phyloP scores from a whole-genome alignment of 352 stramenopile species.

The Phytophthora constricta region DNA sequence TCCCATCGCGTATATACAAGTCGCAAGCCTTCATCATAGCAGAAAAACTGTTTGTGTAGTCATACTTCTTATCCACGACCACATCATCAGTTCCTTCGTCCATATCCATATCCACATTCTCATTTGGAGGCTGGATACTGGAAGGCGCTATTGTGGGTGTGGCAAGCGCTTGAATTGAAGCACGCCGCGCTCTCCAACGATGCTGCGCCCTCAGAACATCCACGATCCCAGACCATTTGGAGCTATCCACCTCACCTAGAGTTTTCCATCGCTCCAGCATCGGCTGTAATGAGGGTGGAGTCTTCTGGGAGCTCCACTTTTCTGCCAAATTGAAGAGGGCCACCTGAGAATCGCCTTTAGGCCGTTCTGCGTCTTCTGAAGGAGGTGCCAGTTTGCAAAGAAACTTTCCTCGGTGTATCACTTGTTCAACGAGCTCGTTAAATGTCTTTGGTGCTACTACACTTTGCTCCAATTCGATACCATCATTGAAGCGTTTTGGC shows the following conservation, averaged over 20 bases:
- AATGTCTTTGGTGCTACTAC: slow-evolving; percentile 73
- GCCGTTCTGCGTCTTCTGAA: slow-evolving; percentile 69
- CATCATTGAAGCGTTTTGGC: slow-evolving; percentile 20
- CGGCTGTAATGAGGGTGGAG: slow-evolving; percentile 79
- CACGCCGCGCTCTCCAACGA: slow-evolving; percentile 56
- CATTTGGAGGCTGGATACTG: slow-evolving; percentile 2
- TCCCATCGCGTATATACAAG: slow-evolving; percentile 86
- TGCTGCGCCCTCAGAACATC: slow-evolving; percentile 83
- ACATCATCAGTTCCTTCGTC: slow-evolving; percentile 25
- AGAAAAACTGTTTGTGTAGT: slow-evolving; percentile 72
- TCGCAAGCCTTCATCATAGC: slow-evolving; percentile 89
- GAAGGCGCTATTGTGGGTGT: neutral
- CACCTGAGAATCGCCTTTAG: slow-evolving; percentile 72
- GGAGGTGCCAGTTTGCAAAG: slow-evolving; percentile 77
- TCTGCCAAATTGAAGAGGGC: slow-evolving; percentile 85
- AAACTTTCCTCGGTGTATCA: slow-evolving; percentile 76
- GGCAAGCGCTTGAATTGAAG: slow-evolving; percentile 45
- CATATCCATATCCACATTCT: slow-evolving; percentile 3
- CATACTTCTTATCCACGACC: slow-evolving; percentile 41
- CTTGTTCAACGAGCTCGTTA: slow-evolving; percentile 66
- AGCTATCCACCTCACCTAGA: slow-evolving; percentile 74
- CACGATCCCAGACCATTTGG: slow-evolving; percentile 88
- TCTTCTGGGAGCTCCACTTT: slow-evolving; percentile 88
- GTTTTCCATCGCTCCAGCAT: slow-evolving; percentile 90
- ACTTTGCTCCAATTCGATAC: slow-evolving; percentile 62